These are phyloP conservation scores for Pleurotus pulmonarius DNA, from an alignment of 768 basidiomycete genomes.

Conservation along the genomic window DNA sequence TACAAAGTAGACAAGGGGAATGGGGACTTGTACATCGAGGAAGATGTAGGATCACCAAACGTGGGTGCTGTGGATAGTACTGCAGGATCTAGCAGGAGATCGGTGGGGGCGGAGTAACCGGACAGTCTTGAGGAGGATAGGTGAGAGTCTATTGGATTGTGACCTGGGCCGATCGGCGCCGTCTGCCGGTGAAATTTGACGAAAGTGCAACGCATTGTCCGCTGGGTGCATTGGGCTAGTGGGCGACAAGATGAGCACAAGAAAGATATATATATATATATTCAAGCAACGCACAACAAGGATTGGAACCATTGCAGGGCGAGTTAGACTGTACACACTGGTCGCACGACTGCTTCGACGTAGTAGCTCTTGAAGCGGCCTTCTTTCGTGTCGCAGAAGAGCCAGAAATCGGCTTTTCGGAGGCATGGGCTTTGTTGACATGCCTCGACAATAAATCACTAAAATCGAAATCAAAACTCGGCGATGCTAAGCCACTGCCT, in stretches of 20 bases:
- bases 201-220: constrained; percentile 72
- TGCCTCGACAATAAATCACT: constrained; percentile 86
- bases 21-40: constrained; percentile 12
- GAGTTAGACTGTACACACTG: constrained; percentile 74
- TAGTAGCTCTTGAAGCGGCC: constrained; percentile 68
- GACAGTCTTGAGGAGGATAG: constrained; percentile 23
- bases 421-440: constrained; percentile 83
- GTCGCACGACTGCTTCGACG: constrained; percentile 81
- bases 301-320: constrained; percentile 76
- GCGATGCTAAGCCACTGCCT: too few relatives aligned
- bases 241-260: constrained; percentile 4
- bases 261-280: not conserved
- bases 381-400: constrained; percentile 52
- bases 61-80: constrained; percentile 27
- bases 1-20: constrained; percentile 22
- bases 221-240: constrained; percentile 68
- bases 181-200: constrained; percentile 83
- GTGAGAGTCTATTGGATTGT: constrained; percentile 33
- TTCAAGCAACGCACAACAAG: constrained; percentile 54
- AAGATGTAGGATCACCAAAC: constrained; percentile 11
- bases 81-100: constrained; percentile 37
- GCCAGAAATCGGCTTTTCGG: constrained; percentile 53
- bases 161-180: constrained; percentile 72
- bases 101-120: constrained; percentile 30
- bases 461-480: constrained; percentile 5